A percentile compares a stretch with the other conserved stretches of the same genome.
phyloP scores from a whole-genome alignment of 306 rosid genomes.

The Lablab purpureus region DNA sequence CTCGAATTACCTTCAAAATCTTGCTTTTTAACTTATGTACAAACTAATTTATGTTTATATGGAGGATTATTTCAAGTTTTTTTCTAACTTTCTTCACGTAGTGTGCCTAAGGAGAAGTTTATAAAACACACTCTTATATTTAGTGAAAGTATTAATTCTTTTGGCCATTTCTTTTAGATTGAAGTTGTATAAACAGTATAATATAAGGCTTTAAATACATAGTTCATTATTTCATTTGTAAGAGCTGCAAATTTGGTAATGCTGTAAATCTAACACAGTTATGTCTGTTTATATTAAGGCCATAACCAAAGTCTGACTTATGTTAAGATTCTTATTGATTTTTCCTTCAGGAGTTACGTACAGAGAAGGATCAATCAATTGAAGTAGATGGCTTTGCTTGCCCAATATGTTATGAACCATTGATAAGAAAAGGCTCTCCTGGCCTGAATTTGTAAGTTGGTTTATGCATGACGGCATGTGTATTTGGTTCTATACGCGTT shows the following conservation, averaged over 20 bases:
- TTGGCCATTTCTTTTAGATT: too few relatives aligned
- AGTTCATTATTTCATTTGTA: neutral
- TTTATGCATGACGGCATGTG: conserved; percentile 28
- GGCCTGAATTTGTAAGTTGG: conserved; percentile 85
- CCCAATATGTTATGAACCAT: conserved; percentile 87
- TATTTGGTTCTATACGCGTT: conserved; percentile 19
- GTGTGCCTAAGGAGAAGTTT: too few relatives aligned
- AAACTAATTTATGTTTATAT: too few relatives aligned
- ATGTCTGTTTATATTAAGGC: neutral
- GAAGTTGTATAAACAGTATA: too few relatives aligned
- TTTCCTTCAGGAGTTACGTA: conserved; percentile 55
- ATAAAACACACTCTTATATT: too few relatives aligned
- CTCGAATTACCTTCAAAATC: too few relatives aligned
- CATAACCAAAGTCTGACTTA: neutral
- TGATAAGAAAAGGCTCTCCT: conserved; percentile 86
- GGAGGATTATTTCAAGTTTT: too few relatives aligned
- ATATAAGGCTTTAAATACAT: too few relatives aligned
- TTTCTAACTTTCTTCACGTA: too few relatives aligned
- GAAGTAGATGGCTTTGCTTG: conserved; percentile 71
- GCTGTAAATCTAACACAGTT: neutral
- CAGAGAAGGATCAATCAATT: conserved; percentile 52
- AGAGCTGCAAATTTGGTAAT: neutral
- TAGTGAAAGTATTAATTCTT: too few relatives aligned
- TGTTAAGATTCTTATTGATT: conserved; percentile 13
- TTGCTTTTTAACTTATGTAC: too few relatives aligned